These are phyloP conservation scores for Fraxinus dipetala DNA, from an alignment of 305 asterid genomes.

Conservation along the genomic window DNA sequence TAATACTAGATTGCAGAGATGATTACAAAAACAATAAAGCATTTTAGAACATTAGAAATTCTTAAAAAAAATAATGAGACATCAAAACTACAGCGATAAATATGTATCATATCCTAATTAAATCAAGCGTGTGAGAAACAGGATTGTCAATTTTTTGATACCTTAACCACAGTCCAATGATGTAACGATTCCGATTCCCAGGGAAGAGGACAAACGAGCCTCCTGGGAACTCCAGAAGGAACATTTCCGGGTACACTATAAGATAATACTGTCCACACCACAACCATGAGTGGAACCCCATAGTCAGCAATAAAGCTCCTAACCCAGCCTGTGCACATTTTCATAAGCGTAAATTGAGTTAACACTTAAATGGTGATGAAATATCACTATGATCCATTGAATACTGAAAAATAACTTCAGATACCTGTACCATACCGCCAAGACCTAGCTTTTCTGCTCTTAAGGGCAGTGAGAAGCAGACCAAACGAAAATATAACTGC, in stretches of 20 bases:
- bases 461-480: slow-evolving; percentile 58
- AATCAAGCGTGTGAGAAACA: not conserved
- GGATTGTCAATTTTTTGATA: slow-evolving; percentile 22
- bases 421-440: slow-evolving; percentile 86
- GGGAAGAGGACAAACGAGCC: slow-evolving; percentile 76
- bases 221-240: slow-evolving; percentile 76
- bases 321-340: slow-evolving; percentile 46
- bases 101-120: not conserved
- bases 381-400: not conserved
- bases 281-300: slow-evolving; percentile 78
- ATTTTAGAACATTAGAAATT: not conserved
- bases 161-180: slow-evolving; percentile 86
- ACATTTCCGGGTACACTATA: slow-evolving; percentile 50
- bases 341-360: not conserved
- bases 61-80: not conserved
- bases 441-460: slow-evolving; percentile 76
- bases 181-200: slow-evolving; percentile 64
- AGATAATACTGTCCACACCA: slow-evolving; percentile 71
- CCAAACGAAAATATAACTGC: slow-evolving; percentile 71
- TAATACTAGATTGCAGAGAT: not conserved
- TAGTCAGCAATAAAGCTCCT: slow-evolving; percentile 82
- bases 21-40: not conserved
- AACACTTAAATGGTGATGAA: not conserved
- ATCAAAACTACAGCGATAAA: not conserved
- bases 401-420: not conserved